Evolutionary conservation across 257 asterid species (phyloP), one percentile per base, ranked within the genome.

Genomic region (Penstemon barbatus): DNA sequence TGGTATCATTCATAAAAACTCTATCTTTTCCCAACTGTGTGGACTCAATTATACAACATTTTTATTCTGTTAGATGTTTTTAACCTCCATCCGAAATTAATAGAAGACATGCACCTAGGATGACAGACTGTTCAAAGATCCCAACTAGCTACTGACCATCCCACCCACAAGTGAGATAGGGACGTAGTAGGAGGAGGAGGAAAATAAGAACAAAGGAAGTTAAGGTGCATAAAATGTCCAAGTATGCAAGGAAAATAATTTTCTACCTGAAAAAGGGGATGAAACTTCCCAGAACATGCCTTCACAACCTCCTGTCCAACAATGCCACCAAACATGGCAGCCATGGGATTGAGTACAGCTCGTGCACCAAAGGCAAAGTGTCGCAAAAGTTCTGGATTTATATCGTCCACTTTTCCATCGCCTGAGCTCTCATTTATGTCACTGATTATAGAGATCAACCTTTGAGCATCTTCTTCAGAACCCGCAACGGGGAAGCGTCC

Each of bases 251-350:
- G 7, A 68, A 1, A 48, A 11, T 11, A 65, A 63, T 74, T 8
- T 46, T 5, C 11, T 46, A 92, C 98, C 96, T 92, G 98, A 66
- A 83, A 85, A 44, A 92, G 92, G 4, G 98, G 96, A 78, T 92
- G 96, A 71, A 92, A 92, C 81, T 92, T 92, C 72, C 96, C 96
- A 65, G 98, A 87, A 88, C 98, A 92, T 46, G 98, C 98, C 86
- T 92, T 92, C 83, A 92, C 62, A 78, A 92, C 90, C 81, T 92
- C 98, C 87, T 92, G 98, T 44, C 96, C 98, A 51, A 92, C 96
- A 79, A 92, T 83, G 72, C 98, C 98, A 69, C 98, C 98, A 76
- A 89, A 92, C 89, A 92, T 92, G 80, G 96, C 98, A 77, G 98
- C 96, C 96, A 92, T 87, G 58, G 98, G 97, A 73, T 89, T 92